phyloP scores from a whole-genome alignment of 164 flowering plant species.

The Saururus chinensis region DNA sequence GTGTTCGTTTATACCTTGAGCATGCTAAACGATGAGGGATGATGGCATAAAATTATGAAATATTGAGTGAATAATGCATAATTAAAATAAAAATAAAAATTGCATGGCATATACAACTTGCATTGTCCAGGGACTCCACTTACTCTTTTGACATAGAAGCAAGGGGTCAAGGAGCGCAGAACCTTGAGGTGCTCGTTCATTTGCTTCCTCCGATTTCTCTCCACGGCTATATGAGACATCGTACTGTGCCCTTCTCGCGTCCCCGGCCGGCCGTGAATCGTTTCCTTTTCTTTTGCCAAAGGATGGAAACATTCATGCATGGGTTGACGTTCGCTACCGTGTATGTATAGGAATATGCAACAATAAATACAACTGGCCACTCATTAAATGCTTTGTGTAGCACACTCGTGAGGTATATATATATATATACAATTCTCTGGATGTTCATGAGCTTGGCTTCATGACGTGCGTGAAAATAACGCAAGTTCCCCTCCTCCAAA shows the following conservation, averaged over 20 bases:
- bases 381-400: background rate
- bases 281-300: background rate
- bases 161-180: conserved; percentile 78
- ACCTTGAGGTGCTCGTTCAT: conserved; percentile 96
- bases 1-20: too few relatives aligned
- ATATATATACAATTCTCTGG: too few relatives aligned
- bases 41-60: too few relatives aligned
- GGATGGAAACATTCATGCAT: background rate
- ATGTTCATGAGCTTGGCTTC: background rate
- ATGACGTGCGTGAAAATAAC: background rate
- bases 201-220: conserved; percentile 87
- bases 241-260: too few relatives aligned
- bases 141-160: conserved; percentile 90
- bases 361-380: background rate
- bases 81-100: too few relatives aligned
- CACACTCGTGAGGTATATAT: background rate
- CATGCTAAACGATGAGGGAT: too few relatives aligned
- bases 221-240: conserved; percentile 94
- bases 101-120: background rate
- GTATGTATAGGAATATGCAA: background rate
- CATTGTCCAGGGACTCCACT: background rate
- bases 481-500: background rate
- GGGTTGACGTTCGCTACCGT: background rate
- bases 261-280: too few relatives aligned
- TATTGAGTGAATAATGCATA: too few relatives aligned